phyloP scores from a whole-genome alignment of 2,329 filamentous ascomycete species.

The Scedosporium aurantiacum region DNA sequence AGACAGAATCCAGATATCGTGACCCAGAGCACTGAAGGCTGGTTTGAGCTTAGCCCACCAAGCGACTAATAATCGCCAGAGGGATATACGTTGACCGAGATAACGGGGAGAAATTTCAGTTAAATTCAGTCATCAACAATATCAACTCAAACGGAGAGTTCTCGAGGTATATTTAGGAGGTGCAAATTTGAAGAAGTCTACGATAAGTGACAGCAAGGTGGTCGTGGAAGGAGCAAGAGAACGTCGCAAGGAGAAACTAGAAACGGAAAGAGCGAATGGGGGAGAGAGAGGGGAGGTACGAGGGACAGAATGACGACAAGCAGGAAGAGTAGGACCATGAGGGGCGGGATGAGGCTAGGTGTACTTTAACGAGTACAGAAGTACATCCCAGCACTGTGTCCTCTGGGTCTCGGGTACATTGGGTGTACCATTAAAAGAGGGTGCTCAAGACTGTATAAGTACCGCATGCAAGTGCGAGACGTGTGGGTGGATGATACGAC shows the following conservation, averaged over 20 bases:
- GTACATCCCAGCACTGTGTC: background rate
- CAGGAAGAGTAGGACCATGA: background rate
- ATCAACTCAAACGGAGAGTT: background rate
- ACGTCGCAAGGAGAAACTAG: background rate
- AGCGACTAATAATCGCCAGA: background rate
- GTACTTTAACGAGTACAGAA: background rate
- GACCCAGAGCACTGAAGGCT: background rate
- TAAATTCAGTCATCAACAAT: background rate
- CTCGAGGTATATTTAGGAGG: background rate
- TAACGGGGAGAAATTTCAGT: background rate
- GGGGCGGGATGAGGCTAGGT: constrained; percentile 1
- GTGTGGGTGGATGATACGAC: background rate
- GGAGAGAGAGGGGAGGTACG: background rate
- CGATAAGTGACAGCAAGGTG: background rate
- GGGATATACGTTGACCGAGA: background rate
- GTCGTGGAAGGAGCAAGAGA: background rate
- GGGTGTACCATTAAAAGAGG: background rate
- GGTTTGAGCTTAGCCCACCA: background rate
- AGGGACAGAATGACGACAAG: constrained; percentile 6
- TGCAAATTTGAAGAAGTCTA: background rate
- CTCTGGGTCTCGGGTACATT: background rate
- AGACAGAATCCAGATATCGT: background rate
- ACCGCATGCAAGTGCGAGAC: background rate
- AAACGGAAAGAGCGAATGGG: background rate
- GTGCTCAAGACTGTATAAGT: background rate